These are phyloP conservation scores for Thielaviopsis euricoi DNA, from an alignment of 2,329 filamentous ascomycete genomes.

Conservation along the genomic window DNA sequence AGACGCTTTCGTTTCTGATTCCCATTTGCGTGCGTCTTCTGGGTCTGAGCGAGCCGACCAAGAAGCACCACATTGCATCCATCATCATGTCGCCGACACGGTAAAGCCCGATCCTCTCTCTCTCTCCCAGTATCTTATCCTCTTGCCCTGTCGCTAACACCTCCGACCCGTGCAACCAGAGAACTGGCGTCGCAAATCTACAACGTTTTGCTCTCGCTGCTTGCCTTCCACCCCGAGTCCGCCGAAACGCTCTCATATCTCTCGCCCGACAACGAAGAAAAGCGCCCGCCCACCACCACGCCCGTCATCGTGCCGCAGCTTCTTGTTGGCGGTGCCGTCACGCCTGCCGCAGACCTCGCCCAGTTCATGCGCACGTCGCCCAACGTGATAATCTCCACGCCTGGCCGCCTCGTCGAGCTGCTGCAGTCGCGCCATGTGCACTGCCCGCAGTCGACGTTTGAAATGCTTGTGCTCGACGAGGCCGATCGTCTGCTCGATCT, in stretches of 20 bases:
- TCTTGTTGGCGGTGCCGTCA: slow-evolving; percentile 63
- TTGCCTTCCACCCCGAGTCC: slow-evolving; percentile 71
- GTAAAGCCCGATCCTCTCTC: not conserved
- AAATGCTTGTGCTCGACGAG: slow-evolving; percentile 84
- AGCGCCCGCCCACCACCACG: slow-evolving; percentile 29
- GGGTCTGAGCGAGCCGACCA: slow-evolving; percentile 63
- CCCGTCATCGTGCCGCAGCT: slow-evolving; percentile 66
- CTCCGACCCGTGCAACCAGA: slow-evolving; percentile 29
- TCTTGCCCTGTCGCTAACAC: not conserved
- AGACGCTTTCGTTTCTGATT: slow-evolving; percentile 74
- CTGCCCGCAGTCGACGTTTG: slow-evolving; percentile 75
- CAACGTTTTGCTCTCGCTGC: slow-evolving; percentile 56
- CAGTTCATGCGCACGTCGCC: slow-evolving; percentile 70
- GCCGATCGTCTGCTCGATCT: slow-evolving; percentile 84
- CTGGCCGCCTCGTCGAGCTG: slow-evolving; percentile 76
- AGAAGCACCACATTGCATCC: slow-evolving; percentile 76
- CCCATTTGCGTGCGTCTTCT: slow-evolving; percentile 71
- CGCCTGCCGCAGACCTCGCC: slow-evolving; percentile 72
- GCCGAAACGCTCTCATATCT: slow-evolving; percentile 43
- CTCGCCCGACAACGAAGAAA: slow-evolving; percentile 36
- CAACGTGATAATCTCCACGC: slow-evolving; percentile 80
- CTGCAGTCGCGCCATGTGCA: slow-evolving; percentile 76
- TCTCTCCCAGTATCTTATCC: not conserved
- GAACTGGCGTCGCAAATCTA: slow-evolving; percentile 88
- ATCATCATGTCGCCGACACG: slow-evolving; percentile 75